phyloP scores from a whole-genome alignment of 352 stramenopile genomes.

The Globisporangium acanthophoron region DNA sequence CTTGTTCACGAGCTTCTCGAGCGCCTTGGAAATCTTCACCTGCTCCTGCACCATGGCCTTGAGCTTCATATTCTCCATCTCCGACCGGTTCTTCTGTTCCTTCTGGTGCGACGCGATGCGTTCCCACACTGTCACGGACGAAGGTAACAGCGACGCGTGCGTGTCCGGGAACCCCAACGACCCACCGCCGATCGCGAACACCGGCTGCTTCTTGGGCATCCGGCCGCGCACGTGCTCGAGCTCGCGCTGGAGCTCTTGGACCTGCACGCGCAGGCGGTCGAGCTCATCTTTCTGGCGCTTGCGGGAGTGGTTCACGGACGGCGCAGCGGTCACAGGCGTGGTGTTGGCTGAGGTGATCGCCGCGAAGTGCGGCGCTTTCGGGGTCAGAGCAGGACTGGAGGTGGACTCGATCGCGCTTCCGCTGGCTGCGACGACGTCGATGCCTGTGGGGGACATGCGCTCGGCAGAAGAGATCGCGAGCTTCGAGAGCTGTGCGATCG shows the following conservation, averaged over 20 bases:
- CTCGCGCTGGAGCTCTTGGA: conserved; percentile 53
- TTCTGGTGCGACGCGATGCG: conserved; percentile 61
- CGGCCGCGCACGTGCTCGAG: conserved; percentile 19
- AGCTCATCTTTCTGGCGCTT: conserved; percentile 60
- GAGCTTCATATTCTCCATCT: conserved; percentile 66
- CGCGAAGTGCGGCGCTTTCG: not conserved
- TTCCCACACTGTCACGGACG: conserved; percentile 35
- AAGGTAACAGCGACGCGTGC: conserved; percentile 5
- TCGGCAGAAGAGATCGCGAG: conserved; percentile 5
- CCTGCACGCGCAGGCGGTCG: conserved; percentile 34
- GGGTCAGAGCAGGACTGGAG: not conserved
- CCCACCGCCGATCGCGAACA: not conserved
- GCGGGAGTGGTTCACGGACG: conserved; percentile 34
- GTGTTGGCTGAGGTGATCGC: not conserved
- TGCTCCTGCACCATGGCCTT: conserved; percentile 50
- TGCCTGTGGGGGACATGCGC: conserved; percentile 6
- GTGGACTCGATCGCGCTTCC: not conserved
- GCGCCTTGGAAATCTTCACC: conserved; percentile 47
- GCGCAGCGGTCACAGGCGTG: not conserved
- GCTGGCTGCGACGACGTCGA: conserved; percentile 2
- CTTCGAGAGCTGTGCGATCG: conserved; percentile 13
- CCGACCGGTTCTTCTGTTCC: conserved; percentile 55
- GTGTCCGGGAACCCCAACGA: not conserved
- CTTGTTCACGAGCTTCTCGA: conserved; percentile 53
- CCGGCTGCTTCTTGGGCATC: conserved; percentile 6